phyloP scores from a whole-genome alignment of 257 asterid species.

The Solanum bulbocastanum region DNA sequence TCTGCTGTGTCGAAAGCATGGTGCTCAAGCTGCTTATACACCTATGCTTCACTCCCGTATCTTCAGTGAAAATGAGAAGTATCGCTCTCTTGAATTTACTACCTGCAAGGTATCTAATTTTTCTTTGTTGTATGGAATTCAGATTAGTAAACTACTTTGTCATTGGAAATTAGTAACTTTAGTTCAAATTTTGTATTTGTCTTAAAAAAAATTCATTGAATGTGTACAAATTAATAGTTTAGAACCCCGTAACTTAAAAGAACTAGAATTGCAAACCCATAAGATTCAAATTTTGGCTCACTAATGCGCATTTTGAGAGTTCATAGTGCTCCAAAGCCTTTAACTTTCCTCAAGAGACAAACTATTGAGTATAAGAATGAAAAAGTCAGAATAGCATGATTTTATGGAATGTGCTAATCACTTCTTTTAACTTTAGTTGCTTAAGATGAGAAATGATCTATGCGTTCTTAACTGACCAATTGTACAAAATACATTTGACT shows the following conservation, averaged over 20 bases:
- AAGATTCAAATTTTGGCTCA: neutral
- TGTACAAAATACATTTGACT: neutral
- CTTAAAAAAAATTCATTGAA: neutral
- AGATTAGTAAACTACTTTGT: neutral
- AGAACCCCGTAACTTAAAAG: neutral
- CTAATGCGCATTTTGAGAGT: neutral
- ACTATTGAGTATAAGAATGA: neutral
- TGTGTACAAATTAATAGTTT: neutral
- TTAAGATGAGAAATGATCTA: neutral
- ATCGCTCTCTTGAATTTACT: constrained; percentile 77
- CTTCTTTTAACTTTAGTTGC: neutral
- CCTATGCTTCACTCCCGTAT: constrained; percentile 97
- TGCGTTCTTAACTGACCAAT: neutral
- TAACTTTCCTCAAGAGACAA: neutral
- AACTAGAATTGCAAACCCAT: neutral
- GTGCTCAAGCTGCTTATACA: constrained; percentile 94
- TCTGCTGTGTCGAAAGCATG: constrained; percentile 83
- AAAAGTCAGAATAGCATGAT: neutral
- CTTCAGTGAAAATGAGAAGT: constrained; percentile 65
- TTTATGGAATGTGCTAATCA: neutral
- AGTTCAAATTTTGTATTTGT: neutral
- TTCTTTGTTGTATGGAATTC: neutral
- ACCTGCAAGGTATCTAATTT: constrained; percentile 44
- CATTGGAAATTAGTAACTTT: neutral
- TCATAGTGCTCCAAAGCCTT: neutral